Conservation (phyloP, 768 basidiomycete genomes). For the Boletus sensibilis region DNA sequence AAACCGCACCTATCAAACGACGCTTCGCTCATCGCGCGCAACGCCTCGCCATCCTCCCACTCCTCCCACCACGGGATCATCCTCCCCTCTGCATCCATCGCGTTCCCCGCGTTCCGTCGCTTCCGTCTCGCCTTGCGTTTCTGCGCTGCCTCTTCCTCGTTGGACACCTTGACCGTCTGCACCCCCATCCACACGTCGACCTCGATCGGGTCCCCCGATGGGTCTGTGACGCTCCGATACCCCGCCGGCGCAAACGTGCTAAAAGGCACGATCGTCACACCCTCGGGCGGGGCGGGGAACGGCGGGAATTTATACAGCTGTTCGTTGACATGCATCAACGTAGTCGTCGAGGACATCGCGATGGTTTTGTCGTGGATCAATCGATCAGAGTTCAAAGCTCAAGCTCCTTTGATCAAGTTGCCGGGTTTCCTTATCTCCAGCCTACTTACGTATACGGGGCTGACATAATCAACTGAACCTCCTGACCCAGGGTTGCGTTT, state of each 20-base stretch:
- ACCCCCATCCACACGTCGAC: constrained; percentile 26
- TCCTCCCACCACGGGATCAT: constrained; percentile 35
- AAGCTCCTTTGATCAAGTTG: background rate
- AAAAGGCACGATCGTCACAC: constrained; percentile 44
- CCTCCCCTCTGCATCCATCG: constrained; percentile 19
- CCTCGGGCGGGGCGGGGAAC: constrained; percentile 43
- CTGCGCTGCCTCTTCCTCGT: constrained; percentile 20
- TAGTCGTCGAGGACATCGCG: background rate
- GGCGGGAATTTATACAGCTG: constrained; percentile 40
- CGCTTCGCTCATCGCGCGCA: constrained; percentile 17
- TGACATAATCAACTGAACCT: constrained; percentile 11
- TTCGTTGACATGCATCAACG: background rate
- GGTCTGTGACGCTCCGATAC: constrained; percentile 10
- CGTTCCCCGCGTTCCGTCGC: constrained; percentile 21
- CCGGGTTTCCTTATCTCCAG: background rate
- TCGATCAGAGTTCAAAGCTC: no score
- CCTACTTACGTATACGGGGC: background rate
- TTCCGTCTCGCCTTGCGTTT: constrained; percentile 16
- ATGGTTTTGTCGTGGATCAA: background rate
- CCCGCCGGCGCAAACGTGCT: constrained; percentile 35
- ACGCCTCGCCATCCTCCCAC: constrained; percentile 29
- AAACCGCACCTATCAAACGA: constrained; percentile 30
- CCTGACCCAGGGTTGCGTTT: background rate
- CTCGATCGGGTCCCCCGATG: constrained; percentile 21
- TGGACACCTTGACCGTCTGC: constrained; percentile 27